Percentiles rank a stretch among this genome's conserved stretches.
phyloP scores from a whole-genome alignment of 2,329 filamentous ascomycete genomes.

The Fusarium sp. region DNA sequence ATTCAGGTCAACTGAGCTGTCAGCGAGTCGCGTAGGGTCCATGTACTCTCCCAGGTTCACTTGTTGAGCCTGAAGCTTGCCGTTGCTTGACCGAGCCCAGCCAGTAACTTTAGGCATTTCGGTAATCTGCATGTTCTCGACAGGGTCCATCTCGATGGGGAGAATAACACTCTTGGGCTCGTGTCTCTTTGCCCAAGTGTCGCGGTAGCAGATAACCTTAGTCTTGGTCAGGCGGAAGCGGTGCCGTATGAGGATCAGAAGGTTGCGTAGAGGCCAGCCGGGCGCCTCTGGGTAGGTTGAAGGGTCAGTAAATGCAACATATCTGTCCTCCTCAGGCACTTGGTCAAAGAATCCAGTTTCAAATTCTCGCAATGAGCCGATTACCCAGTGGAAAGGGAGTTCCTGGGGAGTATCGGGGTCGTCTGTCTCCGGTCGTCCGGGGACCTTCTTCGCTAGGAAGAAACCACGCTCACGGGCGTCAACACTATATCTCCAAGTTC shows the following conservation, averaged over 20 bases:
- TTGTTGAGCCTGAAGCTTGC: conserved; percentile 80
- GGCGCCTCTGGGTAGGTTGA: conserved; percentile 90
- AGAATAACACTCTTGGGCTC: conserved; percentile 85
- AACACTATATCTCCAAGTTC: conserved; percentile 86
- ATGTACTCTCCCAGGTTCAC: conserved; percentile 92
- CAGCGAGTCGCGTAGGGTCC: conserved; percentile 87
- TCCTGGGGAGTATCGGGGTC: conserved; percentile 59
- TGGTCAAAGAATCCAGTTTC: conserved; percentile 89
- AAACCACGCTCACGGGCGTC: conserved; percentile 92
- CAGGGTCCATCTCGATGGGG: conserved; percentile 67
- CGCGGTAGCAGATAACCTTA: conserved; percentile 91
- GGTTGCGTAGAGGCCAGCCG: conserved; percentile 92
- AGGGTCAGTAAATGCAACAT: conserved; percentile 88
- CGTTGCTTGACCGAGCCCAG: conserved; percentile 86
- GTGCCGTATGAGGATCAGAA: conserved; percentile 85
- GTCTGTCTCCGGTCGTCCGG: conserved; percentile 58
- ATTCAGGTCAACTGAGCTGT: conserved; percentile 95
- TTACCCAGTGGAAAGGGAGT: conserved; percentile 78
- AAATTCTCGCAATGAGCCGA: conserved; percentile 80
- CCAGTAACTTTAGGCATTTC: conserved; percentile 90
- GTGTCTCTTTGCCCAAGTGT: conserved; percentile 80
- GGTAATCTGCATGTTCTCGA: conserved; percentile 56
- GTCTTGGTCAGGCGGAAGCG: conserved; percentile 81
- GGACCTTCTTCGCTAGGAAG: conserved; percentile 87
- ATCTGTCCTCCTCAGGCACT: conserved; percentile 77